Base-by-base conservation (phyloP, 345 rosid species). In the Boechera divaricarpa region DNA sequence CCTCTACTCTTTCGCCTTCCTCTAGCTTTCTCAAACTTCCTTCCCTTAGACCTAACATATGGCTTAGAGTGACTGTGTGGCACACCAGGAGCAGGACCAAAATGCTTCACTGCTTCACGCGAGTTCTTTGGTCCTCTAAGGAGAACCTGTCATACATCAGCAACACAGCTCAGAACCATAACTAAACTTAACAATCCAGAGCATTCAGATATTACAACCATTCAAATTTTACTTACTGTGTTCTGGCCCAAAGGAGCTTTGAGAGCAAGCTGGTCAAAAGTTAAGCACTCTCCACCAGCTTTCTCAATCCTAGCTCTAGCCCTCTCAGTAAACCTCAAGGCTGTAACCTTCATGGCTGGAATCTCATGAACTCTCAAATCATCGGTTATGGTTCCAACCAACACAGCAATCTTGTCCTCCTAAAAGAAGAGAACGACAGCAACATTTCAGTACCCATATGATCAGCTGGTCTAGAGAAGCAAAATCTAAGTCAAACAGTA, bases 1-100 rank as follows among this genome's bases (percentile, higher is more conserved):
- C 92, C 92, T 63, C 85, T 85, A 83, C 89, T 86, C 87, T 88
- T 90, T 67, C 95, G 86, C 83, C 47, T 90, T 53, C 98, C 98
- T 82, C 98, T 83, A 31, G 94, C 98, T 72, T 67, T 87, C 86
- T 91, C 96, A 57, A 86, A 91, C 86, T 91, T 91, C 81, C 97
- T 87, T 79, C 97, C 97, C 88, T 86, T 87, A 0, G 80, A 7
- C 36, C 98, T 86, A 39, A 91, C 94, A 55, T 87, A 94, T 0
- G 98, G 97, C 76, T 94, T 94, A 67, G 91, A 61, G 80, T 88
- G 85, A 79, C 96, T 94, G 89, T 87, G 91, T 0, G 98, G 98
- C 55, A 94, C 97, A 77, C 98, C 96, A 49, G 98, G 98, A 54
- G 98, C 97, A 2, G 87, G 94, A 3, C 98, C 98, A 51, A 94